phyloP scores from a whole-genome alignment of 2,329 filamentous ascomycete genomes.

The Fusarium falciforme region DNA sequence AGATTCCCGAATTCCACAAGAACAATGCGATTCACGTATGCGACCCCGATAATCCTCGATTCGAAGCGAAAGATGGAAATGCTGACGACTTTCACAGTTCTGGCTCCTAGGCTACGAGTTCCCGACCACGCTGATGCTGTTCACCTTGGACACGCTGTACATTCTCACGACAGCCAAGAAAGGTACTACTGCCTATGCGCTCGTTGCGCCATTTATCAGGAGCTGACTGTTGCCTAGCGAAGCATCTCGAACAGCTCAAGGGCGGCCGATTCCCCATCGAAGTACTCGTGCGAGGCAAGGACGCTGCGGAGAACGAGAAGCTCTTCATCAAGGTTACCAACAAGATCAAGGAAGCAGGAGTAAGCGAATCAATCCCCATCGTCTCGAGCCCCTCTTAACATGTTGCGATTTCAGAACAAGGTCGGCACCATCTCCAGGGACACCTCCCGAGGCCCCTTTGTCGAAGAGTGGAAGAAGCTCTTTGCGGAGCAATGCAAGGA shows the following conservation, averaged over 20 bases:
- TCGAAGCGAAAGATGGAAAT: constrained; percentile 3
- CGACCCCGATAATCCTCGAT: constrained; percentile 9
- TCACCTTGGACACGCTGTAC: constrained; percentile 89
- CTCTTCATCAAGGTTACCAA: constrained; percentile 87
- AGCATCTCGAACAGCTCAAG: constrained; percentile 92
- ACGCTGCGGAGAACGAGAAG: constrained; percentile 90
- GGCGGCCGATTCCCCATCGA: constrained; percentile 93
- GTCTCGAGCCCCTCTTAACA: constrained; percentile 20
- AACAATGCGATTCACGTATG: constrained; percentile 95
- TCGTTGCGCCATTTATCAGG: constrained; percentile 9
- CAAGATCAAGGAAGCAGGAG: constrained; percentile 86
- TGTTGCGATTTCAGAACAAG: constrained; percentile 73
- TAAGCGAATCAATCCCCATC: constrained; percentile 58
- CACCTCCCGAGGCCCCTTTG: constrained; percentile 85
- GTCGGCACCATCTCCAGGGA: constrained; percentile 90
- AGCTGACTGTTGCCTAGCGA: constrained; percentile 69
- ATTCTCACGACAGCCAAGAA: constrained; percentile 98
- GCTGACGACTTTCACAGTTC: constrained; percentile 69
- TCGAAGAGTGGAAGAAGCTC: constrained; percentile 94
- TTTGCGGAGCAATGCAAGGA: constrained; percentile 85
- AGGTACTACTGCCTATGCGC: constrained; percentile 64
- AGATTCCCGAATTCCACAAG: constrained; percentile 89
- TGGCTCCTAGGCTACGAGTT: constrained; percentile 99
- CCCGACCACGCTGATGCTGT: constrained; percentile 91
- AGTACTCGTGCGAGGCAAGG: constrained; percentile 91